These are phyloP conservation scores for Cenchrus americanus DNA, from an alignment of 176 grass and related monocot species.

Conservation along the genomic window DNA sequence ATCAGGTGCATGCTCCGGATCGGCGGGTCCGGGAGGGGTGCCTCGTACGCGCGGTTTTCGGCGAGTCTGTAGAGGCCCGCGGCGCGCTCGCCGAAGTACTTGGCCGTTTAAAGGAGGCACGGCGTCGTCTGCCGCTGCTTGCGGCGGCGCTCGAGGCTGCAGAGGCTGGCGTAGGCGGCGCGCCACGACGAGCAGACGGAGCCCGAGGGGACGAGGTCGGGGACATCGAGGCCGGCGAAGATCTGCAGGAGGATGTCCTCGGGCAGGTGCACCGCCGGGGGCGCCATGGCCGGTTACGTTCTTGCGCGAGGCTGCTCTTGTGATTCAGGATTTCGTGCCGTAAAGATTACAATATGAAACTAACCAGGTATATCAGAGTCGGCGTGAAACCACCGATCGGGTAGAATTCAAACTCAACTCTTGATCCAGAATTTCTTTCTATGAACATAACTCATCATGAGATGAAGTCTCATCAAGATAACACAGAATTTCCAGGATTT, in stretches of 20 bases:
- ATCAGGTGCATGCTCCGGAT: background rate
- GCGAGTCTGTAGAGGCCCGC: background rate
- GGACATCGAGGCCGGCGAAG: background rate
- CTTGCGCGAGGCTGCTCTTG: no score
- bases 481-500: no score
- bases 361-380: no score
- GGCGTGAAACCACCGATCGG: background rate
- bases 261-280: background rate
- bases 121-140: background rate
- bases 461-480: no score
- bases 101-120: background rate
- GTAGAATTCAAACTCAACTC: no score
- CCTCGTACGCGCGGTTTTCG: background rate
- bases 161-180: background rate
- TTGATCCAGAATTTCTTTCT: no score
- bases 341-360: no score
- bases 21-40: background rate
- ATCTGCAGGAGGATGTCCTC: background rate
- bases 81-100: background rate
- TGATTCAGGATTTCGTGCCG: background rate
- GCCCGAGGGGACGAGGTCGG: background rate
- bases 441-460: no score
- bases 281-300: background rate
- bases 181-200: conserved; percentile 6
- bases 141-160: background rate